A percentile compares a stretch with the other conserved stretches of the same genome.
These are phyloP conservation scores for Phallus indusiatus DNA, from an alignment of 768 basidiomycete species.

Conservation along the genomic window DNA sequence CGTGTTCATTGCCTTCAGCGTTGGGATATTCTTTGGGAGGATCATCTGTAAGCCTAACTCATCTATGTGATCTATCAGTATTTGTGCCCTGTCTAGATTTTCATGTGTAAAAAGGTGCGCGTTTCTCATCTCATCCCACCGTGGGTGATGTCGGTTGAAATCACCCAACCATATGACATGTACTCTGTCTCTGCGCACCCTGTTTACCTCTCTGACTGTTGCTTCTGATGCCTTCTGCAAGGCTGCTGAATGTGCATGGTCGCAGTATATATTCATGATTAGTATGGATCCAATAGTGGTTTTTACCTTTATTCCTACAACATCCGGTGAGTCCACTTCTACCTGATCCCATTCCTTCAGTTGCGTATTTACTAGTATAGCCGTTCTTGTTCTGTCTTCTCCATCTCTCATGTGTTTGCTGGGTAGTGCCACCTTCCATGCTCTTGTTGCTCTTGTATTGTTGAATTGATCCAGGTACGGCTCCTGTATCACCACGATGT, in stretches of 20 bases:
- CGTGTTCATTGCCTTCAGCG: constrained; percentile 17
- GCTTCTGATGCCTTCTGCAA: background rate
- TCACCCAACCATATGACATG: constrained; percentile 28
- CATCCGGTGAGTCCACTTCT: background rate
- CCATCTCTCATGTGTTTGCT: no score
- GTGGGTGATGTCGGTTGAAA: constrained; percentile 33
- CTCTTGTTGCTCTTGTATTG: background rate
- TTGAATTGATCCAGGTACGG: background rate
- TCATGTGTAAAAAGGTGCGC: constrained; percentile 16
- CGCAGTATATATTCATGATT: background rate
- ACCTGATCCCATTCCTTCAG: background rate
- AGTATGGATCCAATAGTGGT: background rate
- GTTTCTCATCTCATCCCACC: constrained; percentile 29
- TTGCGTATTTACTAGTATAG: no score
- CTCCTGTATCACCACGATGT: background rate
- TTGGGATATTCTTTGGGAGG: constrained; percentile 26
- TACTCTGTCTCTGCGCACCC: background rate
- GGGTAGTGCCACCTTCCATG: background rate
- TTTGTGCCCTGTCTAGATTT: constrained; percentile 13
- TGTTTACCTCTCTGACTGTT: background rate
- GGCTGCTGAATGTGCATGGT: background rate
- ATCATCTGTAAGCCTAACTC: constrained; percentile 25
- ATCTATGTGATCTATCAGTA: constrained; percentile 25
- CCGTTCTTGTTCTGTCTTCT: no score
- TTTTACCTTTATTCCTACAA: background rate